Conservation (phyloP, 2,329 filamentous ascomycete genomes). For the Aulographum hederae region DNA sequence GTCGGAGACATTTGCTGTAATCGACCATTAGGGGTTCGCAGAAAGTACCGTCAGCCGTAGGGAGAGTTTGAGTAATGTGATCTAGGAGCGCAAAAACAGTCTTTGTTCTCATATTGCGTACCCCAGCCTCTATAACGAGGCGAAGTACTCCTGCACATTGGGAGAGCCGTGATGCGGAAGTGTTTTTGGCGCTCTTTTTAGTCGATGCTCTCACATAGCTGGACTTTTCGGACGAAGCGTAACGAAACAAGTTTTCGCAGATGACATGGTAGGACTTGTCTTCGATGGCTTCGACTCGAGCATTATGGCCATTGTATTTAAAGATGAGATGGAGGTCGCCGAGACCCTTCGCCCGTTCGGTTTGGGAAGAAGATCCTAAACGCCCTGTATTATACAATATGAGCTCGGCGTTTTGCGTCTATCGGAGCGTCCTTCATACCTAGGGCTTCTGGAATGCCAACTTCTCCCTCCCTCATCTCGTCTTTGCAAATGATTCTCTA, state of each 20-base stretch:
- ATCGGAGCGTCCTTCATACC: too few relatives aligned
- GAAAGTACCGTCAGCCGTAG: constrained; percentile 26
- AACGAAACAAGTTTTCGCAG: constrained; percentile 58
- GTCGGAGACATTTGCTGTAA: constrained; percentile 59
- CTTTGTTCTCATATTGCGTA: constrained; percentile 50
- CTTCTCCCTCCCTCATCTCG: too few relatives aligned
- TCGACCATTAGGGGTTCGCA: constrained; percentile 54
- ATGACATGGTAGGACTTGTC: constrained; percentile 61
- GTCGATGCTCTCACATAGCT: constrained; percentile 37
- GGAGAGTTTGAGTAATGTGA: constrained; percentile 62
- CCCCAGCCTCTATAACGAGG: constrained; percentile 50
- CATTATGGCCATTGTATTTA: constrained; percentile 22
- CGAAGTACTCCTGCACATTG: constrained; percentile 56
- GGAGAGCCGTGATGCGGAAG: constrained; percentile 34
- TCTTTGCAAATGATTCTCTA: too few relatives aligned
- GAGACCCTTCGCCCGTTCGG: constrained; percentile 30
- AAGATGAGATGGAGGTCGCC: constrained; percentile 33
- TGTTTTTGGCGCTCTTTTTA: constrained; percentile 19
- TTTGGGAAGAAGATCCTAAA: constrained; percentile 23
- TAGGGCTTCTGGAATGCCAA: too few relatives aligned
- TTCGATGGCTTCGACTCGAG: constrained; percentile 26
- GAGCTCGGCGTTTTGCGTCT: too few relatives aligned
- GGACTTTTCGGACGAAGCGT: constrained; percentile 47
- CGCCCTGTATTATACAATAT: constrained; percentile 9
- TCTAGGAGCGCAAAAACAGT: constrained; percentile 64